phyloP scores from a whole-genome alignment of 495 filamentous ascomycete species.

The Lophiotrema nucula region DNA sequence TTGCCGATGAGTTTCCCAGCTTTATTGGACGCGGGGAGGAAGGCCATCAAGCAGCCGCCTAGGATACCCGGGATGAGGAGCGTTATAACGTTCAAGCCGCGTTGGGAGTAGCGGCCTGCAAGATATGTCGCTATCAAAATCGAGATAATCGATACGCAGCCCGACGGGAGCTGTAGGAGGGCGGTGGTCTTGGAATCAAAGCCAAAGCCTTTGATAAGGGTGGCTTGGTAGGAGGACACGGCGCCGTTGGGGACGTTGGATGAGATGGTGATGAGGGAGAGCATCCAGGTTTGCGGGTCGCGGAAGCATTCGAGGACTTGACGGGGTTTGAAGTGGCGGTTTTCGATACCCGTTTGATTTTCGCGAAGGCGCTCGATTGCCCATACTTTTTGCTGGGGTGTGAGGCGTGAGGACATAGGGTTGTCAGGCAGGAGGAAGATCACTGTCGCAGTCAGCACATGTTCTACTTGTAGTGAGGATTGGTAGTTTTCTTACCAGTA shows the following conservation, averaged over 20 bases:
- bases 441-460: conserved; percentile 16
- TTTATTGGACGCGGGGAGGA: background rate
- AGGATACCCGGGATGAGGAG: conserved; percentile 8
- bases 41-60: background rate
- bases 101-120: background rate
- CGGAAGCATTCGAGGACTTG: conserved; percentile 58
- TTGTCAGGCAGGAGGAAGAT: conserved; percentile 46
- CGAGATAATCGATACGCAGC: background rate
- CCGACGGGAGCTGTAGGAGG: conserved; percentile 23
- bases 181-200: conserved; percentile 52
- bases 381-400: conserved; percentile 18
- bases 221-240: conserved; percentile 59
- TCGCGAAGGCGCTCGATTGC: conserved; percentile 19
- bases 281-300: conserved; percentile 64
- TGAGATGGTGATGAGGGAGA: conserved; percentile 59
- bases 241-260: conserved; percentile 54
- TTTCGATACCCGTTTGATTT: conserved; percentile 32
- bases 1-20: background rate
- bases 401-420: conserved; percentile 47
- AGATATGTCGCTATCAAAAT: background rate
- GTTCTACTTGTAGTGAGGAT: conserved; percentile 28
- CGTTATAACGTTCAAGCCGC: background rate
- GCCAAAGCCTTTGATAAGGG: conserved; percentile 62
- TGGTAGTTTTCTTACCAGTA: conserved; percentile 2
- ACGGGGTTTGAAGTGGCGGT: conserved; percentile 27